Conservation (phyloP, 2,329 filamentous ascomycete genomes). For the Blastomyces gilchristii region DNA sequence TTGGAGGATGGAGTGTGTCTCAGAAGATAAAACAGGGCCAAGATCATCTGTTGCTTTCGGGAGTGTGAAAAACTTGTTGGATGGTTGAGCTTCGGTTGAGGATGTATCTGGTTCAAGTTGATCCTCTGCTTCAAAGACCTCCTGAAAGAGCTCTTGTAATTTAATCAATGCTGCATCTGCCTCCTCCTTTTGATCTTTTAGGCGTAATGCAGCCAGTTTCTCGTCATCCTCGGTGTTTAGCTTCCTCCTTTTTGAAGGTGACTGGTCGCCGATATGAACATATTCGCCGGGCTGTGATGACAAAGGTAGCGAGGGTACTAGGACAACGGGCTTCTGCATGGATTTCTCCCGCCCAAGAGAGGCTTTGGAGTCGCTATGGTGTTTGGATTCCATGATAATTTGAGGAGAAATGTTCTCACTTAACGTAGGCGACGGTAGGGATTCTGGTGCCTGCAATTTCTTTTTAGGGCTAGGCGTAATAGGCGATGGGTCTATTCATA, state of each 20-base stretch:
- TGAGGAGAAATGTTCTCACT: conserved; percentile 12
- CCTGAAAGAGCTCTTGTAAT: conserved; percentile 58
- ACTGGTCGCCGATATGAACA: conserved; percentile 28
- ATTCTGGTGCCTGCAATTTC: conserved; percentile 15
- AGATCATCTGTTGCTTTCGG: conserved; percentile 26
- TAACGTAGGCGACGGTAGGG: conserved; percentile 12
- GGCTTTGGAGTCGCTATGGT: conserved; percentile 14
- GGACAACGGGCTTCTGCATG: conserved; percentile 32
- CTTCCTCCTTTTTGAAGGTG: conserved; percentile 37
- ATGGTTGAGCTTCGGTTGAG: conserved; percentile 28
- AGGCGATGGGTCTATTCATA: conserved; percentile 26
- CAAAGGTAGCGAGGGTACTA: conserved; percentile 39
- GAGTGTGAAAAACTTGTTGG: conserved; percentile 45
- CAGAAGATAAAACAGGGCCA: conserved; percentile 50
- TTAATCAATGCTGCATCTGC: conserved; percentile 63
- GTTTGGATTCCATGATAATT: conserved; percentile 12
- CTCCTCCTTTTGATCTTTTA: conserved; percentile 68
- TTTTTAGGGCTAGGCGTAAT: conserved; percentile 19
- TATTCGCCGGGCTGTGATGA: conserved; percentile 34
- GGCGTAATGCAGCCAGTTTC: conserved; percentile 46
- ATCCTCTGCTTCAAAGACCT: conserved; percentile 69
- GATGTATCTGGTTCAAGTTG: conserved; percentile 49
- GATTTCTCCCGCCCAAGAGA: neutral
- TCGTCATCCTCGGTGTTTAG: conserved; percentile 46
- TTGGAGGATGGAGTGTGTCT: conserved; percentile 62